Evolutionary conservation across 768 basidiomycete species (phyloP), one percentile per base, ranked within the genome.

Genomic region (Pisolithus sp.): DNA sequence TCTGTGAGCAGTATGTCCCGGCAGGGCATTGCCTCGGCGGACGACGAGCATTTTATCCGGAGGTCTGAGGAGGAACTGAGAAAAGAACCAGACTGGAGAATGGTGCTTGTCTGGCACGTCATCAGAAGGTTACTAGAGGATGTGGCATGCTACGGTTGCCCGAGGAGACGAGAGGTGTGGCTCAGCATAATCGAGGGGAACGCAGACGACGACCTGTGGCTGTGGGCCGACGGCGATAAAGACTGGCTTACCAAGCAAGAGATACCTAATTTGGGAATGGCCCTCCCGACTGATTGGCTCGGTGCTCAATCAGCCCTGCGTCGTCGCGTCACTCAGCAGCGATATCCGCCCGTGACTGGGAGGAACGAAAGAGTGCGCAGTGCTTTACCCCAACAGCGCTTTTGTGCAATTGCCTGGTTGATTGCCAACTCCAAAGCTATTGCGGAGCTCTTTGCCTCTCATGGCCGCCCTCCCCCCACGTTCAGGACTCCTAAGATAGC

Each of bases 181-280:
- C 9, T 42, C 21, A 9, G 21, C 13, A 18, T 20, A 0, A 40
- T 40, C 12, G 39, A 40, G 21, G 39, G 39, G n/a, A 12, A 40
- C 6, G 39, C 4, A 0, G 39, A 20, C 10, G 10, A 42, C 15
- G 41, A 42, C 10, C 2, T 21, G 21, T 42, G 41, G 41, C 41
- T 42, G 10, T 42, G 41, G 41, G 20, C 5, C 20, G 41, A 42
- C 12, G 41, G 41, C 7, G 20, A 42, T 42, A 8, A 23, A 34
- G 34, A 13, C 4, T 42, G 20, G 41, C 41, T 42, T 42, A 12
- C 5, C 20, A 15, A 21, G 18, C 30, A 30, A 30, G 12, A 20
- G 5, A 26, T 26, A 13, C 12, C 5, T 2, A 66, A 69, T 45
- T 68, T 8, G 20, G 20, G 4, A 12, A 12, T 12, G 10, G 5